Percentiles rank a stretch among this genome's conserved stretches.
These are phyloP conservation scores for Diplosphaera chodatii DNA, from an alignment of 139 green algal species.

Conservation along the genomic window DNA sequence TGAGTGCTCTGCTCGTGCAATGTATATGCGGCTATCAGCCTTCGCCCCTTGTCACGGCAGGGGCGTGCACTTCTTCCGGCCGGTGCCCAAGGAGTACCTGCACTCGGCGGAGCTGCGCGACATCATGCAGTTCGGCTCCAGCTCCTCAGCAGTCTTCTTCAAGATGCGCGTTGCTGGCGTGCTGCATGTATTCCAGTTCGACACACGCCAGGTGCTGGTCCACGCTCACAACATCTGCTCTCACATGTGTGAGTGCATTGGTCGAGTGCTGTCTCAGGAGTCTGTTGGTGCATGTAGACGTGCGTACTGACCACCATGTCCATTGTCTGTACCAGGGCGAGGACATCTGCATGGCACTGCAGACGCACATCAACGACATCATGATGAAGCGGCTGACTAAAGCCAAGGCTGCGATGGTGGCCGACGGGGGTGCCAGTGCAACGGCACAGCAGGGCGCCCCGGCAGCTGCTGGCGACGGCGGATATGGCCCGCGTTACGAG, in stretches of 20 bases:
- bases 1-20: no score
- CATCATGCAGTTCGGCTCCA: slow-evolving; percentile 95
- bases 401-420: slow-evolving; percentile 16
- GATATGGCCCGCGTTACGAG: slow-evolving; percentile 82
- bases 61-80: slow-evolving; percentile 87
- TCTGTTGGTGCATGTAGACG: no score
- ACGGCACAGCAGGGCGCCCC: neutral
- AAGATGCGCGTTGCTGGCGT: slow-evolving; percentile 96
- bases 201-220: slow-evolving; percentile 49
- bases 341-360: slow-evolving; percentile 96
- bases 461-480: slow-evolving; percentile 13
- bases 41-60: slow-evolving; percentile 11
- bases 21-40: no score
- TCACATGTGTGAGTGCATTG: no score
- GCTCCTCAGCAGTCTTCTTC: slow-evolving; percentile 90
- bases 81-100: slow-evolving; percentile 95
- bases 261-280: no score
- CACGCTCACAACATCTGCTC: no score
- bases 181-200: slow-evolving; percentile 98
- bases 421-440: slow-evolving; percentile 1
- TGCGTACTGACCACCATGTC: neutral
- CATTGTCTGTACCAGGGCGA: slow-evolving; percentile 63
- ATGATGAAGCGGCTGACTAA: slow-evolving; percentile 90
- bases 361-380: slow-evolving; percentile 99
- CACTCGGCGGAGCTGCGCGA: slow-evolving; percentile 92